Percentiles rank a stretch among this genome's conserved stretches.
Evolutionary conservation across 2,329 filamentous ascomycete genomes (phyloP).

Genomic region (Exserohilum turcica): DNA sequence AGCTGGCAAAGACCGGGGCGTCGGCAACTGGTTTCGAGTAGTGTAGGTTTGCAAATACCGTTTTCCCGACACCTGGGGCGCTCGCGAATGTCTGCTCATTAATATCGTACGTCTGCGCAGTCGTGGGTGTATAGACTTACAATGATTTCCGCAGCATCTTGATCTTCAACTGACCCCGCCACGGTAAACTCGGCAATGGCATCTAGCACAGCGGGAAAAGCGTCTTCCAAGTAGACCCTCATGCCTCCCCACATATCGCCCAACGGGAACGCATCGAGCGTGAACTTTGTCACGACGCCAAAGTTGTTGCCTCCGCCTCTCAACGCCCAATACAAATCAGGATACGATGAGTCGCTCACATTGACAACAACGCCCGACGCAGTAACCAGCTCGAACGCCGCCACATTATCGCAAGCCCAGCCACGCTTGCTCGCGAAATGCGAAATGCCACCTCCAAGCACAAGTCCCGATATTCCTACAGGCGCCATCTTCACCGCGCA

Average conservation of each 20-base stretch:
- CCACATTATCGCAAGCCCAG: constrained; percentile 39
- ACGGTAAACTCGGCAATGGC: constrained; percentile 22
- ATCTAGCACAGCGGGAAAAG: constrained; percentile 17
- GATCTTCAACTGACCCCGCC: constrained; percentile 15
- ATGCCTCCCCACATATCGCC: constrained; percentile 33
- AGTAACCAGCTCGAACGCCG: constrained; percentile 21
- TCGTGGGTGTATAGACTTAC: constrained; percentile 2
- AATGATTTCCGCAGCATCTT: constrained; percentile 28
- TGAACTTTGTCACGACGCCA: constrained; percentile 40
- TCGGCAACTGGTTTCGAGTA: constrained; percentile 31
- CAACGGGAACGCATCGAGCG: constrained; percentile 22
- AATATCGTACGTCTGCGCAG: background rate
- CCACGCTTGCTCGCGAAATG: constrained; percentile 29
- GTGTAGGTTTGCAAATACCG: constrained; percentile 26
- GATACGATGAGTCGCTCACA: constrained; percentile 29
- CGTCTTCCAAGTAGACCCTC: constrained; percentile 15
- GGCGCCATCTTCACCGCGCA: constrained; percentile 5
- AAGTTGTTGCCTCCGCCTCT: constrained; percentile 42
- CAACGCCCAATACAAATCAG: constrained; percentile 47
- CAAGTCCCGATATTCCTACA: constrained; percentile 38
- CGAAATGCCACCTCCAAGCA: constrained; percentile 34
- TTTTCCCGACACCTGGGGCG: constrained; percentile 18
- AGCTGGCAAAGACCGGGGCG: constrained; percentile 31
- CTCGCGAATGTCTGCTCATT: constrained; percentile 30
- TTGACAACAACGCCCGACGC: constrained; percentile 19